Base-by-base conservation (phyloP, 192 early-diverging fungal species). In the Entomortierella beljakovae region DNA sequence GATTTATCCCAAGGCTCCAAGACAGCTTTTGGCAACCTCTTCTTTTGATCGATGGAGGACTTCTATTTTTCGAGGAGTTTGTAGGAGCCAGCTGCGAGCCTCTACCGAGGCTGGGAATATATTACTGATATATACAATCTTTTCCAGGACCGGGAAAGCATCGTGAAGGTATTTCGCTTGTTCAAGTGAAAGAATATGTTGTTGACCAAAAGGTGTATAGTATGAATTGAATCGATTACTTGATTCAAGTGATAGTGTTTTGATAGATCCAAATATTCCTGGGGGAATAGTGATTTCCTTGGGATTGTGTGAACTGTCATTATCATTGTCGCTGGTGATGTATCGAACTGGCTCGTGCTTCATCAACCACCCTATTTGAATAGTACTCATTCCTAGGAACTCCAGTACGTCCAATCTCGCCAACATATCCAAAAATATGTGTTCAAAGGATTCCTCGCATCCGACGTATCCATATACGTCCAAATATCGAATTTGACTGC, bases 321-420 rank as follows among this genome's bases (percentile, higher is more conserved):
- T n/a, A n/a, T n/a, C n/a, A n/a, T n/a, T n/a, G n/a, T n/a, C n/a
- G n/a, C n/a, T n/a, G n/a, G n/a, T 46, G 15, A 15, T 66, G 53
- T 43, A 22, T n/a, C 26, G 46, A 29, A 70, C 6, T 18, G 68
- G 68, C 29, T 70, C 46, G 34, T 31, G 20, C 40, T 61, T 34
- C 68, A 70, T 70, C 50, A 70, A 18, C 68, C 68, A 70, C 6
- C 1, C 6, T 2, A 70, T 59, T 48, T 61, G 68, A 6, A 5
- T 1, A 26, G 53, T 31, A 15, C 25, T 16, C 34, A 71, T 31
- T 9, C 70, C 61, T 16, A 71, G 42, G 51, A 57, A 64, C 46
- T 71, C 61, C 25, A 71, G 61, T 1, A 26, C 10, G 5, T 55
- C 26, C 28, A 71, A 33, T 20, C 54, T 71, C 18, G 53, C 23